These are phyloP conservation scores for Microbotryomycetes sp. DNA, from an alignment of 1,284 basidiomycete species.

Conservation along the genomic window DNA sequence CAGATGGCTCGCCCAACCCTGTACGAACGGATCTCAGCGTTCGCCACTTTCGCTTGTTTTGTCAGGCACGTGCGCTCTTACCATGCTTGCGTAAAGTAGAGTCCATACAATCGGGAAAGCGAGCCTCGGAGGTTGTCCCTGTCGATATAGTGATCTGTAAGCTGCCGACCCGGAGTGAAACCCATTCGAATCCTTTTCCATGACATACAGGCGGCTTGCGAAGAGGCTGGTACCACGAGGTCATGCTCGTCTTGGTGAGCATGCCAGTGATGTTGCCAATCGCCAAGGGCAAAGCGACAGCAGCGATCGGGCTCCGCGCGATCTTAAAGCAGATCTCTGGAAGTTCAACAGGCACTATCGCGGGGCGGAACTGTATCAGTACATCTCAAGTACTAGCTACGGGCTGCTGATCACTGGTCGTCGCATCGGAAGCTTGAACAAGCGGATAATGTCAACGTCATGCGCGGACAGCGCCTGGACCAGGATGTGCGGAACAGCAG, in stretches of 20 bases:
- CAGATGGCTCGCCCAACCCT: constrained; percentile 64
- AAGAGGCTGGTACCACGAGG: constrained; percentile 23
- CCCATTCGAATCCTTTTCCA: no score
- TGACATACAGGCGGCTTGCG: constrained; percentile 12
- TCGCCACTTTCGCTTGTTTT: no score
- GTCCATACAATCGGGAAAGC: constrained; percentile 33
- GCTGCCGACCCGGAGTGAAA: no score
- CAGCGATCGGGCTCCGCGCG: constrained; percentile 9
- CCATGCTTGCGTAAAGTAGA: constrained; percentile 32
- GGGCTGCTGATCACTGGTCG: no score
- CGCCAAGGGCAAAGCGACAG: constrained; percentile 32
- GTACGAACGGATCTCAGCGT: neutral
- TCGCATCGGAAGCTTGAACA: no score
- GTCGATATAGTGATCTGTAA: neutral
- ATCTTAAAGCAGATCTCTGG: constrained; percentile 16
- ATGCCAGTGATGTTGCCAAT: constrained; percentile 12
- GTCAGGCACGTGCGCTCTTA: no score
- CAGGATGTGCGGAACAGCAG: no score
- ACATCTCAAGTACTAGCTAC: no score
- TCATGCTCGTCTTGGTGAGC: constrained; percentile 14
- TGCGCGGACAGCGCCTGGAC: no score
- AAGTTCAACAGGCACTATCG: constrained; percentile 1
- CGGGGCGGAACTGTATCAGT: no score
- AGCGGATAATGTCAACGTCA: no score
- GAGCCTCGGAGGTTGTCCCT: constrained; percentile 20